Evolutionary conservation across 495 filamentous ascomycete species (phyloP), one percentile per base, ranked within the genome.

Genomic region (Astrothelium subdiscretum): DNA sequence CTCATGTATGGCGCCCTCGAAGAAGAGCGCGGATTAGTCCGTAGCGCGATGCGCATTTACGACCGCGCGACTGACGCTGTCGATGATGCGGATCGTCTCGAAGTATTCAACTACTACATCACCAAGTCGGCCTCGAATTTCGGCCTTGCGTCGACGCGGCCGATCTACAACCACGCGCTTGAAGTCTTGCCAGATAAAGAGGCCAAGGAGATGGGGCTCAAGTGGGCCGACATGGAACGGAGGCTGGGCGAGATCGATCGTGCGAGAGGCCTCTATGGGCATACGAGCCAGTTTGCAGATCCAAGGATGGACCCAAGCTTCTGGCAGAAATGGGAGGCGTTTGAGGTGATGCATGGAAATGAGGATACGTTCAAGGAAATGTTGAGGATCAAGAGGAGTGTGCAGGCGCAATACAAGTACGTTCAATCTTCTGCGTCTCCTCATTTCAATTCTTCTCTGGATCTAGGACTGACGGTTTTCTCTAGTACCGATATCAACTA

Each of bases 41-140:
- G 94, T 51, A 94, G 97, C 70, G 95, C 95, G 27, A 97, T 99
- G 94, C 85, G 94, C 31, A 99, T 99, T 62, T 99, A 99, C 74
- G 94, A 99, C 74, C 88, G 94, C 58, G 94, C 95, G 29, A 97
- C 94, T 20, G 88, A 94, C 3, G 91, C 94, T 18, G 95, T 99
- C 8, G 89, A 91, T 20, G 94, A 99, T 72, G 92, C 96, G 68
- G 91, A 97, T 70, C 80, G 91, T 12, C 87, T 89, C 66, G 95
- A 96, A 72, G 96, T 99, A 91, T 99, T 97, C 78, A 92, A 96
- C 72, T 96, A 97, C 72, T 99, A 97, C 79, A 96, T 99, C 72
- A 97, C 95, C 57, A 97, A 99, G 71, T 96, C 92, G 0, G 94
- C 94, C 0, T 95, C 92, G 11, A 99, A 99, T 73, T 99, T 99